Evolutionary conservation across 768 basidiomycete species (phyloP), one percentile per base, ranked within the genome.

Genomic region (Clavulina sp.): DNA sequence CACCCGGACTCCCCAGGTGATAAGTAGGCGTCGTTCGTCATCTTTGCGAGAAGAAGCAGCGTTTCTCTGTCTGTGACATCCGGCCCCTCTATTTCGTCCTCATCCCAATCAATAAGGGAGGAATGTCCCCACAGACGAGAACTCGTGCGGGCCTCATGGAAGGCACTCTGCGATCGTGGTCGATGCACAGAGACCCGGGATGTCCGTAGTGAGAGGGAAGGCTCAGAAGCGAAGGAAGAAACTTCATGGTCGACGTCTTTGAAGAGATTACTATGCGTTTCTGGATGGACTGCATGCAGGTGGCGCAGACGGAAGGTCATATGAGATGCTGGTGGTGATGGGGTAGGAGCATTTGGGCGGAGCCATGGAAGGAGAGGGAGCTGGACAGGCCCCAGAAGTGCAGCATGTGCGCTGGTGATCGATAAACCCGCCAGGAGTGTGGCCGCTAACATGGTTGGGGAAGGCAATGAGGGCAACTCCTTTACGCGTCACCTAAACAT

Each of bases 1-100:
- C 91, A 96, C 2, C 66, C 67, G 3, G 66, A 51, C 2, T 81
- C 77, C 5, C 71, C 70, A 0, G 76, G 70, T 16, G 70, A 63
- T 3, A 66, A 65, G 61, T 96, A 96, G 2, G 91, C 80, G 61
- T 95, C 88, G 52, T 70, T 76, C 7, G 83, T 77, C 84, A 97
- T 96, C 74, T 84, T 88, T 19, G 85, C 89, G 16, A 96, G 70
- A 26, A 75, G 67, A 9, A 79, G 71, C 4, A 96, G 64, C 1
- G 86, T 82, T 58, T 79, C 73, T 31, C 83, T 74, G 58, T 79
- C 77, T 18, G 69, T 68, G 3, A 84, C 72, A 59, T 95, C 80
- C 1, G 92, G 92, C 1, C 73, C 79, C 4, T 62, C 59, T 0
- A 84, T 70, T 32, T 82, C 74, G 23, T 71, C 70, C 41, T 76